phyloP scores from a whole-genome alignment of 495 filamentous ascomycete genomes.

The Talaromyces adpressus region DNA sequence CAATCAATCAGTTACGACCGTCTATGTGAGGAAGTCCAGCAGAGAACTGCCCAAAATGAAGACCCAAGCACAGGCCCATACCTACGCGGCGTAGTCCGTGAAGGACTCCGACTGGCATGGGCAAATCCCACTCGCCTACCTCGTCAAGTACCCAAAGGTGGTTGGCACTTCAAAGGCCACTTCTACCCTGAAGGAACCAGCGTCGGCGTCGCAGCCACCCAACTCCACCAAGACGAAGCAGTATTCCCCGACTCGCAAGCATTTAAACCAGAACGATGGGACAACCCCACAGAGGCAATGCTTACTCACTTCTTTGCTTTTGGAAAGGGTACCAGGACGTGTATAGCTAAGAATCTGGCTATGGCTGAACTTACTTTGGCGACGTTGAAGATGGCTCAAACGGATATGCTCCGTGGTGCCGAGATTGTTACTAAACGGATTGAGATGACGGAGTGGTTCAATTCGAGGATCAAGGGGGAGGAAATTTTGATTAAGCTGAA shows the following conservation, averaged over 20 bases:
- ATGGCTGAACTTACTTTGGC: slow-evolving; percentile 30
- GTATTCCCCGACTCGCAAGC: slow-evolving; percentile 33
- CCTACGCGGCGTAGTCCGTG: slow-evolving; percentile 34
- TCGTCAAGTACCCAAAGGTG: slow-evolving; percentile 32
- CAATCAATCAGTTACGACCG: slow-evolving; percentile 21
- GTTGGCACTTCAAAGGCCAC: slow-evolving; percentile 28
- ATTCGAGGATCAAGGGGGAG: slow-evolving; percentile 26
- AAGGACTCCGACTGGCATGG: slow-evolving; percentile 39
- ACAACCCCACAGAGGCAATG: slow-evolving; percentile 29
- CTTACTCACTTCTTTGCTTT: slow-evolving; percentile 37
- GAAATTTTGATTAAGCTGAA: slow-evolving; percentile 18
- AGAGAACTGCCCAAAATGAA: slow-evolving; percentile 13
- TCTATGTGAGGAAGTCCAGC: slow-evolving; percentile 28
- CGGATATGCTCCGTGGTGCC: slow-evolving; percentile 34
- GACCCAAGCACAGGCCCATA: slow-evolving; percentile 30
- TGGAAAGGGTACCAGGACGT: slow-evolving; percentile 39
- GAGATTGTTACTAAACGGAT: slow-evolving; percentile 25
- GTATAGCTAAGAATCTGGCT: slow-evolving; percentile 45
- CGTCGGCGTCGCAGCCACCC: slow-evolving; percentile 33
- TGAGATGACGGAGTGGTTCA: slow-evolving; percentile 46
- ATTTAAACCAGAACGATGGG: slow-evolving; percentile 49
- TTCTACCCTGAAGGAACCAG: slow-evolving; percentile 35
- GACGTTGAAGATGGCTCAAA: slow-evolving; percentile 26
- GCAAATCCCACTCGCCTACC: slow-evolving; percentile 45
- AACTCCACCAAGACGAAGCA: slow-evolving; percentile 36